Evolutionary conservation across 2,329 filamentous ascomycete genomes (phyloP).

Genomic region (Microdochium trichocladiopsis): DNA sequence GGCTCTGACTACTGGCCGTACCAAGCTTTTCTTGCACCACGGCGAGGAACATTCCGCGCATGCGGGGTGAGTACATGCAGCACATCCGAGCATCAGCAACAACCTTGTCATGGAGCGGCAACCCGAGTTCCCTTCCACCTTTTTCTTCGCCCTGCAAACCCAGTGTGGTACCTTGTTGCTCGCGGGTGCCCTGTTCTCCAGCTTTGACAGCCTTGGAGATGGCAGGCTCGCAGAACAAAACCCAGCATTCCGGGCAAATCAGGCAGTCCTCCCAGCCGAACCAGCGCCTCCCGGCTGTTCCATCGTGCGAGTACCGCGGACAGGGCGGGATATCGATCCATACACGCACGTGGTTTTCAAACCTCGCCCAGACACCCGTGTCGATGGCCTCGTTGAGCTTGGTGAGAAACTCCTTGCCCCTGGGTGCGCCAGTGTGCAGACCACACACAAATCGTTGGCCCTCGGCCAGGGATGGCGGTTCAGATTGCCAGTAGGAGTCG

Average conservation of each 20-base stretch:
- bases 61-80: conserved; percentile 28
- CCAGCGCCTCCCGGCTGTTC: conserved; percentile 16
- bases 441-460: conserved; percentile 16
- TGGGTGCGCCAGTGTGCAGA: conserved; percentile 16
- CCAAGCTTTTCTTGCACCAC: conserved; percentile 15
- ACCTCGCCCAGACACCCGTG: conserved; percentile 21
- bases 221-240: conserved; percentile 10
- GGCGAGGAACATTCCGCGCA: conserved; percentile 23
- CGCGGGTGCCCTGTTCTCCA: conserved; percentile 9
- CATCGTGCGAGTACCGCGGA: conserved; percentile 14
- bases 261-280: conserved; percentile 25
- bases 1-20: too few species aligned
- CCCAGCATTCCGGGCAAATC: conserved; percentile 26
- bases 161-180: too few species aligned
- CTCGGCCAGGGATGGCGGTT: conserved; percentile 2
- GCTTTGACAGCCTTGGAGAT: conserved; percentile 5
- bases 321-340: conserved; percentile 20
- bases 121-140: conserved; percentile 8
- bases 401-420: conserved; percentile 15
- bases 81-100: conserved; percentile 21
- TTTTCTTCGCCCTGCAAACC: neutral
- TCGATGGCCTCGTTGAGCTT: conserved; percentile 22
- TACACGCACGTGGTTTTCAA: conserved; percentile 16
- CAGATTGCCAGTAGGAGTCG: conserved; percentile 18
- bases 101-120: conserved; percentile 13